phyloP scores from a whole-genome alignment of 2,329 filamentous ascomycete genomes.

The Fusarium sp. region DNA sequence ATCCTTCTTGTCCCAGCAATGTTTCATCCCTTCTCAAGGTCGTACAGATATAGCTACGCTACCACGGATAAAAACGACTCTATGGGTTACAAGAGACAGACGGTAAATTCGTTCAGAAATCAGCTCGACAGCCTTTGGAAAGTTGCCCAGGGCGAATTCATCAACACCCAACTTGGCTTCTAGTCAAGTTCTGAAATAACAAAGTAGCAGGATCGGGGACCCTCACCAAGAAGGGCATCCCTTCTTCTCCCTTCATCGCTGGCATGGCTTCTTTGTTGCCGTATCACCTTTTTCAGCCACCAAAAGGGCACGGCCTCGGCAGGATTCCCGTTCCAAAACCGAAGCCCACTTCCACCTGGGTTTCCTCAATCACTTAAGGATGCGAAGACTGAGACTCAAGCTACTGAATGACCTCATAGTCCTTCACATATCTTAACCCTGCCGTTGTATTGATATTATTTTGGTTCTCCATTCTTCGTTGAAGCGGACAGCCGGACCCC shows the following conservation, averaged over 20 bases:
- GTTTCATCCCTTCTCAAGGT: constrained; percentile 11
- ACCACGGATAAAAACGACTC: background rate
- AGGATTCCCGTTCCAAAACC: constrained; percentile 7
- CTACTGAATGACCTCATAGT: background rate
- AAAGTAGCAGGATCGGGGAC: background rate
- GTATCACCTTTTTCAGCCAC: background rate
- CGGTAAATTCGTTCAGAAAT: background rate
- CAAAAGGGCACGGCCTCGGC: constrained; percentile 4
- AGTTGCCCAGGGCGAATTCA: background rate
- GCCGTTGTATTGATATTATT: background rate
- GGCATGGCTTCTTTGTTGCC: background rate
- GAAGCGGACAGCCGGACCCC: background rate
- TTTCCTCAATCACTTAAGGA: background rate
- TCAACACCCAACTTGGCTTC: background rate
- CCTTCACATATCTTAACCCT: background rate
- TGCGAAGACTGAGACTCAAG: background rate
- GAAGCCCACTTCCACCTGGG: background rate
- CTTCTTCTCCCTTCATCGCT: background rate
- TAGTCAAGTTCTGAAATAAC: background rate
- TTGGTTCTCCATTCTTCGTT: background rate
- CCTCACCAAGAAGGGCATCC: background rate
- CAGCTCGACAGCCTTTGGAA: background rate
- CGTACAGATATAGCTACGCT: background rate
- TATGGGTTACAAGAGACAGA: background rate
- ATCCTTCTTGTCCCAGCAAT: constrained; percentile 1